phyloP scores from a whole-genome alignment of 2,329 filamentous ascomycete genomes.

The Alternaria gansuensis region DNA sequence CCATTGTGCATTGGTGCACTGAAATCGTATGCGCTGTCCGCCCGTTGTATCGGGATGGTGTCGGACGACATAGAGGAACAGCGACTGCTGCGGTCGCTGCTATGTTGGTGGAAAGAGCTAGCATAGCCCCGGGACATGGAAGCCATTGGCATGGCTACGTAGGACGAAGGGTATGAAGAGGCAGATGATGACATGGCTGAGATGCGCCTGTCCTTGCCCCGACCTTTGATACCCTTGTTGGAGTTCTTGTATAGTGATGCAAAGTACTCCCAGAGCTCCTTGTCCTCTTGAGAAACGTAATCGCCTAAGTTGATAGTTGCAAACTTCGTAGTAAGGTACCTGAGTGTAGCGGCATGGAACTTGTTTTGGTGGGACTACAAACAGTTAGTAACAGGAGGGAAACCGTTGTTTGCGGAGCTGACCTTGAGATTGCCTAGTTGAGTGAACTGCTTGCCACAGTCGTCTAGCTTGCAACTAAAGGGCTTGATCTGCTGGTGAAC shows the following conservation, averaged over 20 bases:
- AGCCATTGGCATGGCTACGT: conserved; percentile 31
- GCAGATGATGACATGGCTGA: conserved; percentile 46
- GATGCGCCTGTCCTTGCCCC: conserved; percentile 83
- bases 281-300: conserved; percentile 72
- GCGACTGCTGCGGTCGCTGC: conserved; percentile 48
- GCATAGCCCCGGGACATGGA: conserved; percentile 36
- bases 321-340: conserved; percentile 75
- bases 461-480: conserved; percentile 81
- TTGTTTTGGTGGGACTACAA: conserved; percentile 87
- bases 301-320: conserved; percentile 69
- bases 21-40: conserved; percentile 46
- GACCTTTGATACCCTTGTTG: conserved; percentile 97
- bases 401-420: conserved; percentile 8
- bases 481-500: conserved; percentile 81
- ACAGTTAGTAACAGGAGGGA: conserved; percentile 21
- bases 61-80: conserved; percentile 50
- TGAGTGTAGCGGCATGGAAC: conserved; percentile 81
- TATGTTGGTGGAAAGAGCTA: conserved; percentile 36
- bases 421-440: conserved; percentile 93
- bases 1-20: conserved; percentile 38
- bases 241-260: conserved; percentile 91
- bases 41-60: conserved; percentile 25
- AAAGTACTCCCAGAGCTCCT: conserved; percentile 85
- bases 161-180: conserved; percentile 39
- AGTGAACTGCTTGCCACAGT: conserved; percentile 87